phyloP scores from a whole-genome alignment of 2,329 filamentous ascomycete genomes.

The Fusarium poae region DNA sequence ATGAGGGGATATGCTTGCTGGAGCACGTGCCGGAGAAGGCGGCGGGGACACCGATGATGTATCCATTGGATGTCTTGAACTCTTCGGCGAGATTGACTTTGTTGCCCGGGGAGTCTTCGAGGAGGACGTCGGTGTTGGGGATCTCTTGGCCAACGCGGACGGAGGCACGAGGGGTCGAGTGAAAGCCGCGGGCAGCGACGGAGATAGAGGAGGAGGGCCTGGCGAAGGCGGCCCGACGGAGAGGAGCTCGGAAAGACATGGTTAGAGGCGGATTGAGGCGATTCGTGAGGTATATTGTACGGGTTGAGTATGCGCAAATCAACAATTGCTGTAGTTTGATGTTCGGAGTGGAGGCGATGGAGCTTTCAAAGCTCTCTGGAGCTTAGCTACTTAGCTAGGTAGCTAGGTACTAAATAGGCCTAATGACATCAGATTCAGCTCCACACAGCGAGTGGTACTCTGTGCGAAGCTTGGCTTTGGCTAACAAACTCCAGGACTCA shows the following conservation, averaged over 20 bases:
- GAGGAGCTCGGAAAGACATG: slow-evolving; percentile 56
- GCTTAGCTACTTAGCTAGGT: too few relatives aligned
- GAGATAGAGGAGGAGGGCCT: slow-evolving; percentile 44
- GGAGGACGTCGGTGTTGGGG: slow-evolving; percentile 81
- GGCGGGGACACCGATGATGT: slow-evolving; percentile 88
- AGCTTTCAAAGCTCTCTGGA: slow-evolving; percentile 26
- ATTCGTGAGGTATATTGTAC: slow-evolving; percentile 5
- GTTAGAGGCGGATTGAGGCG: slow-evolving; percentile 5
- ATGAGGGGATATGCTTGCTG: slow-evolving; percentile 82
- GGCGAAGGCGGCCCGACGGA: slow-evolving; percentile 52
- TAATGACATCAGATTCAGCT: slow-evolving; percentile 47
- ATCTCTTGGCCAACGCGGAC: slow-evolving; percentile 85
- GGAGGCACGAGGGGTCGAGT: slow-evolving; percentile 70
- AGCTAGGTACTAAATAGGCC: not conserved
- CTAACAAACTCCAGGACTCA: not conserved
- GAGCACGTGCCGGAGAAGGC: slow-evolving; percentile 75
- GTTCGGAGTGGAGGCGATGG: slow-evolving; percentile 14
- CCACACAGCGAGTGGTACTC: too few relatives aligned
- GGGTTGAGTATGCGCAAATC: slow-evolving; percentile 14
- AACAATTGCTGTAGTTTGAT: slow-evolving; percentile 30
- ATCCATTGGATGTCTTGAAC: slow-evolving; percentile 76
- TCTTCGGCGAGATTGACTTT: slow-evolving; percentile 89
- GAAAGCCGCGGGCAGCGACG: slow-evolving; percentile 65
- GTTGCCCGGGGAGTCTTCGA: slow-evolving; percentile 89
- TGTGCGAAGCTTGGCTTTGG: not conserved